A percentile compares a stretch with the other conserved stretches of the same genome.
Evolutionary conservation across 441 rosid genomes (phyloP).

Genomic region (Adansonia rubrostipa): DNA sequence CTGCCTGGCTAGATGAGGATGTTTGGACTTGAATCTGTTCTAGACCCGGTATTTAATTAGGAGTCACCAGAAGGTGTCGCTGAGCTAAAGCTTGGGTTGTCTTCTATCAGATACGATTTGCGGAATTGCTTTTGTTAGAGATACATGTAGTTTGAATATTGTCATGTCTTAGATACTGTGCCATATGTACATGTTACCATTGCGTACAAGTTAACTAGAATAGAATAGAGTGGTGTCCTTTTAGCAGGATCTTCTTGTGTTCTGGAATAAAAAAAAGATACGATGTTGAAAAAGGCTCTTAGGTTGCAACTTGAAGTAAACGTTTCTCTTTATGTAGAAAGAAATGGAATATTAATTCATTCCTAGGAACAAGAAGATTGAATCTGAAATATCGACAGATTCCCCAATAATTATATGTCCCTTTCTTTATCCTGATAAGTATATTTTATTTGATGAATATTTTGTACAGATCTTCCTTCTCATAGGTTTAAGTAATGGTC

Average conservation of each 20-base stretch:
- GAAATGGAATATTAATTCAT: no score
- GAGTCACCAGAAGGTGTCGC: not conserved
- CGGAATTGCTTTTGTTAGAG: slow-evolving; percentile 7
- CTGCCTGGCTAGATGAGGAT: not conserved
- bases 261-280: no score
- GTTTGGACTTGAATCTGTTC: slow-evolving; percentile 13
- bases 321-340: no score
- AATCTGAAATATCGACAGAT: no score
- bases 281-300: no score
- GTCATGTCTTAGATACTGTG: not conserved
- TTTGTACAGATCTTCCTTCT: slow-evolving; percentile 16
- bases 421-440: slow-evolving; percentile 16
- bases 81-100: not conserved
- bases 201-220: not conserved
- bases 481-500: slow-evolving; percentile 44
- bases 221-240: not conserved
- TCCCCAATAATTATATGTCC: slow-evolving; percentile 14
- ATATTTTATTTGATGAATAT: slow-evolving; percentile 10
- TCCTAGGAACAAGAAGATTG: no score
- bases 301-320: no score
- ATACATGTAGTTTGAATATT: slow-evolving; percentile 14
- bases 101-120: not conserved
- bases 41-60: not conserved
- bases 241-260: not conserved
- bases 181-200: not conserved